Conservation (phyloP, 2,329 filamentous ascomycete species). For the Cercospora berteroae region DNA sequence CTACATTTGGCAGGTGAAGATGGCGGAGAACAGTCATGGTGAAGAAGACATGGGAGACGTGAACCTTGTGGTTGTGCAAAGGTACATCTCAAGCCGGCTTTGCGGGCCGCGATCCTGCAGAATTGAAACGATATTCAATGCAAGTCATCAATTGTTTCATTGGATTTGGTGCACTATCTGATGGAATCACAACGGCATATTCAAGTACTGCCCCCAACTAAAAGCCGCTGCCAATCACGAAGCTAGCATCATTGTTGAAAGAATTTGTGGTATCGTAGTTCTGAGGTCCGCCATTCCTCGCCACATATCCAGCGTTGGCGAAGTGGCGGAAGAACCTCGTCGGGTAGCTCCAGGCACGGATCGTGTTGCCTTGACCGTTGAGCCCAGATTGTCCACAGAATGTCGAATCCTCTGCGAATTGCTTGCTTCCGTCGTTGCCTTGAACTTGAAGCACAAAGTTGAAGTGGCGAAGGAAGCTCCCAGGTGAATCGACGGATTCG, state of each 20-base stretch:
- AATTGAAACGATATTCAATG: neutral
- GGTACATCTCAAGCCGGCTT: neutral
- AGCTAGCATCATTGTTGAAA: constrained; percentile 59
- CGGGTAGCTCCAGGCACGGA: constrained; percentile 61
- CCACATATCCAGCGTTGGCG: constrained; percentile 47
- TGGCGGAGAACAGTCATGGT: constrained; percentile 56
- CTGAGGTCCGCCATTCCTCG: constrained; percentile 58
- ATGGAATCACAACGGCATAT: neutral
- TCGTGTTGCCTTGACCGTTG: constrained; percentile 51
- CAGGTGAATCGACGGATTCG: constrained; percentile 58
- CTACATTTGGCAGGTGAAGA: constrained; percentile 56
- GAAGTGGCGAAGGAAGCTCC: constrained; percentile 59
- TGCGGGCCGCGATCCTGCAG: neutral
- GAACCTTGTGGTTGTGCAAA: neutral
- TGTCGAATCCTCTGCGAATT: constrained; percentile 61
- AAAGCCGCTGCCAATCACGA: constrained; percentile 47
- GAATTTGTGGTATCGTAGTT: constrained; percentile 50
- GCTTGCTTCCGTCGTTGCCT: constrained; percentile 55
- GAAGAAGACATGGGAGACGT: neutral
- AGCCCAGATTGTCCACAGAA: constrained; percentile 59
- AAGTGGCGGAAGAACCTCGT: constrained; percentile 60
- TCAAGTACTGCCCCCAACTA: constrained; percentile 18
- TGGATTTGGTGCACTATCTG: neutral
- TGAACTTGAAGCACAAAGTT: constrained; percentile 53
- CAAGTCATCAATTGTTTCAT: neutral